Conservation (phyloP, 805 yeast species). For the Spathaspora arborariae region DNA sequence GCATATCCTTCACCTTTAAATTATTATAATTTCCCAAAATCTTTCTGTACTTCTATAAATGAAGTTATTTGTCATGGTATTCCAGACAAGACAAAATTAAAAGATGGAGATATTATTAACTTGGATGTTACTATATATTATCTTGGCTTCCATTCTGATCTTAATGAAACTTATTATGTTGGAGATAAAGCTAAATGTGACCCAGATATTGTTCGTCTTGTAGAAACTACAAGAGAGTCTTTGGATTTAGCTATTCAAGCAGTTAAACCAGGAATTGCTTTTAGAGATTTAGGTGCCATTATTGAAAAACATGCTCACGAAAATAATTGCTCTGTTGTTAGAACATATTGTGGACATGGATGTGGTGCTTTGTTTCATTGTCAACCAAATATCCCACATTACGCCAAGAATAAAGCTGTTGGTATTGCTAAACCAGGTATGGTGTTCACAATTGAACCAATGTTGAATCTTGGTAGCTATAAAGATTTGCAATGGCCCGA, state of each 20-base stretch:
- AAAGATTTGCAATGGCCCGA: constrained; percentile 93
- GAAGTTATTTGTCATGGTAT: constrained; percentile 97
- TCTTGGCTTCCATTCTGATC: constrained; percentile 89
- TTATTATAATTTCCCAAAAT: constrained; percentile 90
- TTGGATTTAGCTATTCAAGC: constrained; percentile 75
- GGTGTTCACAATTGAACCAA: constrained; percentile 96
- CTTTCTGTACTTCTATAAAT: constrained; percentile 89
- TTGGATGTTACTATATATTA: constrained; percentile 82
- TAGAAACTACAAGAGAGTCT: constrained; percentile 83
- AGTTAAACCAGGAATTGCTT: constrained; percentile 89
- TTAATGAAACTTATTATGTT: constrained; percentile 95
- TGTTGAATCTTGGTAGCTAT: constrained; percentile 83
- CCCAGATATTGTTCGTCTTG: constrained; percentile 80
- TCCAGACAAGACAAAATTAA: constrained; percentile 81
- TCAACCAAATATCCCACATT: constrained; percentile 91
- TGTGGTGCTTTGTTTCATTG: constrained; percentile 83
- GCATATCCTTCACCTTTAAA: constrained; percentile 95
- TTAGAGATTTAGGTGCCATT: constrained; percentile 80
- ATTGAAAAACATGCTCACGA: constrained; percentile 83
- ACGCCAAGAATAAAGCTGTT: constrained; percentile 86
- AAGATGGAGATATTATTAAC: constrained; percentile 94
- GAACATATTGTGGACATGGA: constrained; percentile 94
- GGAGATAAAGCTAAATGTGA: constrained; percentile 83
- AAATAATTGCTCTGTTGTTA: constrained; percentile 80
- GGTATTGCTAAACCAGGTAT: constrained; percentile 95